Base-by-base conservation (phyloP, 495 filamentous ascomycete species). In the Aspergillus conjunctus region DNA sequence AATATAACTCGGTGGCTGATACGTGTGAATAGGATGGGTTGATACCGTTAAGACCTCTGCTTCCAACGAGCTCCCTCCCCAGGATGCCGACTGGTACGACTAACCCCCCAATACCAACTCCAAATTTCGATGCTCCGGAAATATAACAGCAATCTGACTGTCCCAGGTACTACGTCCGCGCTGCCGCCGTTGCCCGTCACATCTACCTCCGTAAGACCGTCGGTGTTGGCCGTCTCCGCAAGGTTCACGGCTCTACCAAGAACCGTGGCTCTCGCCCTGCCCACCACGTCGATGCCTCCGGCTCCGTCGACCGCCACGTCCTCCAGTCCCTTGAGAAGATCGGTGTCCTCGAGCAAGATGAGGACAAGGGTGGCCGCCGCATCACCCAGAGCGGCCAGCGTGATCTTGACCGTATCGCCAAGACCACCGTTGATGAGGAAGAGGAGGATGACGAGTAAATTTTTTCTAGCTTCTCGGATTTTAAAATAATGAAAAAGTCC, bases 121-220 rank as follows among this genome's bases (percentile, higher is more conserved):
- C 18, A 6, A 32, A 52, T 54, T 21, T 34, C 17, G 11, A 43
- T 33, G 6, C 26, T 1, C 44, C n/a, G 10, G 10, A 48, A 22
- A 18, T 10, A 48, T 0, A 48, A 5, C 17, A 43, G 3, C 39
- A 43, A 43, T 41, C 60, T 58, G 30, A 54, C 15, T 62, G 5
- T 51, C 32, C 54, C 62, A 87, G 86, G 86, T 98, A 91, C 88
- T 98, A 98, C 88, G 85, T 97, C 77, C 93, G 94, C 73, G 92
- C 93, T 73, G 94, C 94, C 68, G 83, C 92, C 68, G 87, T 97
- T 75, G 94, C 94, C 68, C 94, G 94, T 73, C 94, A 98, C 82
- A 86, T 98, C 84, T 98, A 98, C 84, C 86, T 98, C 77, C 88
- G 94, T 79, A 98, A 98, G 85, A 97, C 93, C 71, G 93, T 98